Conservation (phyloP, 148 eudicot genomes). For the Arctostaphylos glauca region DNA sequence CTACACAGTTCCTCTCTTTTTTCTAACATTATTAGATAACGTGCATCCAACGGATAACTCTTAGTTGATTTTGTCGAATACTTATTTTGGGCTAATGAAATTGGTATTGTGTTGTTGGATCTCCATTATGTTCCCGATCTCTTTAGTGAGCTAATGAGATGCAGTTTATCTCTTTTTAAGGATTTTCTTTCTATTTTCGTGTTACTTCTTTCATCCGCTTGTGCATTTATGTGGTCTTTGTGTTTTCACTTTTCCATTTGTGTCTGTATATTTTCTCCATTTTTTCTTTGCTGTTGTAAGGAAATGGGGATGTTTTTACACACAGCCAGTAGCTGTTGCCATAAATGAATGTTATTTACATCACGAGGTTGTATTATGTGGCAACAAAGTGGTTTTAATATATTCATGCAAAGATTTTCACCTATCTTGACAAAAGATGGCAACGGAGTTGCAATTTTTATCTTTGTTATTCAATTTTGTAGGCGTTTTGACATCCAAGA, state of each 20-base stretch:
- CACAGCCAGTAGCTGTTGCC: neutral
- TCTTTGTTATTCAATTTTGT: neutral
- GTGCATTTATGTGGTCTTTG: neutral
- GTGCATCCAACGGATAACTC: neutral
- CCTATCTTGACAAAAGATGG: neutral
- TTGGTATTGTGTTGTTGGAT: neutral
- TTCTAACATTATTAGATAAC: neutral
- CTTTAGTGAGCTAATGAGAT: neutral
- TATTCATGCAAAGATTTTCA: conserved; percentile 4
- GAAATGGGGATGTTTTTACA: neutral
- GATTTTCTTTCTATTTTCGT: neutral
- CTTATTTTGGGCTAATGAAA: neutral
- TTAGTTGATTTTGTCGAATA: conserved; percentile 1
- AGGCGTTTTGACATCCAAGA: conserved; percentile 29
- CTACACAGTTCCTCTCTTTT: neutral
- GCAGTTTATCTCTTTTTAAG: neutral
- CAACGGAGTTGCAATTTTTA: conserved; percentile 5
- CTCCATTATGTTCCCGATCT: conserved; percentile 15
- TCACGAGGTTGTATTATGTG: neutral
- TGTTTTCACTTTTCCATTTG: neutral
- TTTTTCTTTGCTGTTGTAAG: neutral
- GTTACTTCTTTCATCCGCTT: neutral
- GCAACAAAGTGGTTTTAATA: neutral
- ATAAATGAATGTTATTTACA: neutral
- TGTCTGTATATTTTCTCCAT: neutral